Evolutionary conservation across 1,284 basidiomycete genomes (phyloP).

Genomic region (Anthracocystis walkeri): DNA sequence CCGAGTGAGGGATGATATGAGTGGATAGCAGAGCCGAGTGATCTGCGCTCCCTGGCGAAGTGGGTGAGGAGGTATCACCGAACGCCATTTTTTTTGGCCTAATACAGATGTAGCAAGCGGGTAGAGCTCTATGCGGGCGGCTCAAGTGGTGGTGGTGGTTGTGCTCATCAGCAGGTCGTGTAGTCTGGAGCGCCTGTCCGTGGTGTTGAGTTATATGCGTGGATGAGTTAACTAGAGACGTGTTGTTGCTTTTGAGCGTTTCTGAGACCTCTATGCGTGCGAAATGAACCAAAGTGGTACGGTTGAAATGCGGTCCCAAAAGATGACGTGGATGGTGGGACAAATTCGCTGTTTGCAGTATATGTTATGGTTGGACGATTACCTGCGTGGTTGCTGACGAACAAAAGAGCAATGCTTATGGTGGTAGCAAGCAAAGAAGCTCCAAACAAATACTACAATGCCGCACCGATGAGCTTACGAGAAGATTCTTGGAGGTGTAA

Average conservation of each 20-base stretch:
- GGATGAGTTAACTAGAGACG: neutral
- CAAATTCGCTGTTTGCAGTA: too few species aligned
- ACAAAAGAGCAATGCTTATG: too few species aligned
- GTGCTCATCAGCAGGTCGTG: neutral
- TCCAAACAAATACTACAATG: too few species aligned
- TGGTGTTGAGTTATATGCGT: neutral
- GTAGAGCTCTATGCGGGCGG: slow-evolving; percentile 1
- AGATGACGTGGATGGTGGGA: neutral
- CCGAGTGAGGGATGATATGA: slow-evolving; percentile 32
- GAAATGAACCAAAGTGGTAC: neutral
- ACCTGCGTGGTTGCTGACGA: too few species aligned
- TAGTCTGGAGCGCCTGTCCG: neutral
- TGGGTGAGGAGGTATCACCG: slow-evolving; percentile 2
- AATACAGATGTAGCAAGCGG: neutral
- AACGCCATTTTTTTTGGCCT: slow-evolving; percentile 12
- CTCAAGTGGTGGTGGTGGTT: neutral
- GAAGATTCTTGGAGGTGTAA: too few species aligned
- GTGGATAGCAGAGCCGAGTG: slow-evolving; percentile 14
- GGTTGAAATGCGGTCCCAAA: neutral
- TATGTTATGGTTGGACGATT: too few species aligned
- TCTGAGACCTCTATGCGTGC: neutral
- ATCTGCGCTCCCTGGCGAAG: slow-evolving; percentile 1
- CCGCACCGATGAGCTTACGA: too few species aligned
- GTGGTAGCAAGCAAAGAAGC: too few species aligned
- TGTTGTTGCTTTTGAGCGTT: neutral